Evolutionary conservation across 805 yeast species (phyloP), one percentile per base, ranked within the genome.

Genomic region (Komagataella pastoris): DNA sequence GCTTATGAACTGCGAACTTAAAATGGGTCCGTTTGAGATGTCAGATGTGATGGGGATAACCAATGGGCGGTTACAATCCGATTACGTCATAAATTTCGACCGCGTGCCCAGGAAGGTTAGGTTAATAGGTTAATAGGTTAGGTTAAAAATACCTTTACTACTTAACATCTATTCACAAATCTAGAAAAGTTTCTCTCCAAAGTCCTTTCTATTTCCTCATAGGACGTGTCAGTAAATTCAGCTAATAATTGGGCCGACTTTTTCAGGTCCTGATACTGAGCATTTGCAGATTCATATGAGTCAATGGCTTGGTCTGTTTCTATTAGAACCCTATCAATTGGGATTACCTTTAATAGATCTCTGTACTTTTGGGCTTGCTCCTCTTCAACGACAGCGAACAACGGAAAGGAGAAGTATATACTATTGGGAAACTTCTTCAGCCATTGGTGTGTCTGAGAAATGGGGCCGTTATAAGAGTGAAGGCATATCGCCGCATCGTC

Each of bases 381-480:
- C 0, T 74, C 70, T 50, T 78, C 76, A 48, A 82, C 73, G 55
- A 73, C 68, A 46, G 70, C 59, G 40, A 30, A 8, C 4, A 30
- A 14, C 7, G 85, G 77, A n/a, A 79, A 67, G 14, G 86, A 80
- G 51, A 81, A 77, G 54, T 56, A 75, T 3, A 80, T 64, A 10
- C 54, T 45, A 54, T 55, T 56, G 53, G 66, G 56, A 56, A 61
- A 67, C 47, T 61, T 47, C 54, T 66, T 66, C 49, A 76, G 59
- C 73, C 83, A 77, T 47, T 69, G 51, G 51, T 68, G 61, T 14
- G 83, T 76, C 53, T 81, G 88, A 47, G 88, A 96, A 0, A 72
- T 55, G 1, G 95, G 83, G 0, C 98, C 98, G 6, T 88, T 79
- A 63, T 81, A 93, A 0, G 97, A 88, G 61, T 91, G 98, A 21